Evolutionary conservation across 2,329 filamentous ascomycete genomes (phyloP).

Genomic region (Harringtonia lauricola): DNA sequence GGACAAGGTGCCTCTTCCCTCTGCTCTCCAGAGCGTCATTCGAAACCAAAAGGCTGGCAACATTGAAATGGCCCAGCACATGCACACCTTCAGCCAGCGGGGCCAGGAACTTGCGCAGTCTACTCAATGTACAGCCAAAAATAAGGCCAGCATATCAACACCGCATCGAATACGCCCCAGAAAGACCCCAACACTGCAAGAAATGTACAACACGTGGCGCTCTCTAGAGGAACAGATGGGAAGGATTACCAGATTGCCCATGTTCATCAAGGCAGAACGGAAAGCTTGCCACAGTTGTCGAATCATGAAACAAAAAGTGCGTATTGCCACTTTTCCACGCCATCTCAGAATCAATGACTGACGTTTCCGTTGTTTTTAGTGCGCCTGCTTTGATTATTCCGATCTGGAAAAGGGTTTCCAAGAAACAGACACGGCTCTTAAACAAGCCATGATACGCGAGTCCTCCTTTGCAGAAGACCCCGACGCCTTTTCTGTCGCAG

Average conservation of each 20-base stretch:
- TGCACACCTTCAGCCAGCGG: neutral
- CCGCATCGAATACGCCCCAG: neutral
- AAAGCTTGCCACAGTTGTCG: conserved; percentile 10
- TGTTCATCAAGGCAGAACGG: conserved; percentile 7
- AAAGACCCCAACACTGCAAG: conserved; percentile 8
- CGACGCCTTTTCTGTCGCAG: neutral
- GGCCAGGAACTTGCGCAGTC: neutral
- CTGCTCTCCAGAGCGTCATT: conserved; percentile 3
- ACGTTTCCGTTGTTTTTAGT: conserved; percentile 4
- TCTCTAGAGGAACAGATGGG: conserved; percentile 8
- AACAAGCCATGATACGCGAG: neutral
- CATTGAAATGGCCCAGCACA: neutral
- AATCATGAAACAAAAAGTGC: conserved; percentile 5
- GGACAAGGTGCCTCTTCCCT: conserved; percentile 2
- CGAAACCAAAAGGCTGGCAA: conserved; percentile 2
- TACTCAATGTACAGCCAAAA: neutral
- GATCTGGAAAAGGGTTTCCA: conserved; percentile 6
- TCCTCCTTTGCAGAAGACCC: neutral
- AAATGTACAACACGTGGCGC: conserved; percentile 14
- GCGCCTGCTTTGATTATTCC: conserved; percentile 11
- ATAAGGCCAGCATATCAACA: neutral
- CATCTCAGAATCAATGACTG: too few relatives aligned
- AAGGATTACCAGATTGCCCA: conserved; percentile 7
- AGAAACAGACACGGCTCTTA: conserved; percentile 2
- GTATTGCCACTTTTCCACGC: neutral